phyloP scores from a whole-genome alignment of 2,329 filamentous ascomycete species.

The Cladophialophora carrionii region DNA sequence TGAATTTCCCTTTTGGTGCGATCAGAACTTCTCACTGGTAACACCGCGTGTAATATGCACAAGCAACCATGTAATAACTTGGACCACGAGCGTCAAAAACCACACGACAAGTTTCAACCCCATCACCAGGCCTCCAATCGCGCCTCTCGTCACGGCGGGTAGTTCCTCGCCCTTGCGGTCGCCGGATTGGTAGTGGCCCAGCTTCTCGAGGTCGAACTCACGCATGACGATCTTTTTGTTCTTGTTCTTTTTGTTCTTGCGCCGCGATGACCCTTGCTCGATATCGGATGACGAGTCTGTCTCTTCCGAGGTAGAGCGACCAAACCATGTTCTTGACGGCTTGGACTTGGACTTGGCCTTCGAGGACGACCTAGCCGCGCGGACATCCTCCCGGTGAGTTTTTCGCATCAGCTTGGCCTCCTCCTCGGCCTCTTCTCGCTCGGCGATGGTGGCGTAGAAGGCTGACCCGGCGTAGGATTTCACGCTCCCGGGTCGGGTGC shows the following conservation, averaged over 20 bases:
- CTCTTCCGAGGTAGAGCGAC: constrained; percentile 18
- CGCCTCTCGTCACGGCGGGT: constrained; percentile 44
- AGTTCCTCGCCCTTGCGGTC: constrained; percentile 48
- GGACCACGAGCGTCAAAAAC: constrained; percentile 45
- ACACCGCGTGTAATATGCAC: constrained; percentile 46
- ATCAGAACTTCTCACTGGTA: constrained; percentile 49
- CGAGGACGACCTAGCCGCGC: constrained; percentile 11
- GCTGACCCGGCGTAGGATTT: constrained; percentile 33
- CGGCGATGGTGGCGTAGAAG: constrained; percentile 43
- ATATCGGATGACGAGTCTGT: constrained; percentile 9
- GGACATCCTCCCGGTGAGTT: constrained; percentile 40
- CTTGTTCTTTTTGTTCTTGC: constrained; percentile 36
- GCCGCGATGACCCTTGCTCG: constrained; percentile 23
- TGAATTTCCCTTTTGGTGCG: not conserved
- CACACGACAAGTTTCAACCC: constrained; percentile 46
- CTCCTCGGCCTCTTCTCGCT: constrained; percentile 49
- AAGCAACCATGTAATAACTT: constrained; percentile 49
- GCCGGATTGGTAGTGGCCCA: constrained; percentile 47
- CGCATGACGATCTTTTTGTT: constrained; percentile 45
- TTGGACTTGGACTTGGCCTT: constrained; percentile 18
- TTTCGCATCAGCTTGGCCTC: constrained; percentile 45
- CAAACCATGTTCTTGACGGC: constrained; percentile 32
- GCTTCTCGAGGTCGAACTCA: constrained; percentile 53
- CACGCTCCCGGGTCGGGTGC: constrained; percentile 41
- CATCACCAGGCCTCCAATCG: constrained; percentile 47